These are phyloP conservation scores for Mycena pura DNA, from an alignment of 768 basidiomycete species.

Conservation along the genomic window DNA sequence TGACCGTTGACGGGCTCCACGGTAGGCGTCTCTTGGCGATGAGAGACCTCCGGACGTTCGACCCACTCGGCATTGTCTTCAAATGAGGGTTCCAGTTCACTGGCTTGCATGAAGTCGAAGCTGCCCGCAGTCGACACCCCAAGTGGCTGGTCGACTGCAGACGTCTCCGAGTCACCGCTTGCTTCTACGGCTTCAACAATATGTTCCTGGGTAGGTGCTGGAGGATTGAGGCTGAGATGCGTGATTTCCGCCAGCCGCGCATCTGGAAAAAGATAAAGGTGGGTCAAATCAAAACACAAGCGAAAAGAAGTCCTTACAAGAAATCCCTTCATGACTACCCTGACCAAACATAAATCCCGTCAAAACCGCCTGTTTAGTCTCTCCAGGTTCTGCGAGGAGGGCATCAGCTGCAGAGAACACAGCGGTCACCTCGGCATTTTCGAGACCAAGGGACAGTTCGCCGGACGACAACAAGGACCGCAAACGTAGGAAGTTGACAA, in stretches of 20 bases:
- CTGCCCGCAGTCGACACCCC: slow-evolving; percentile 51
- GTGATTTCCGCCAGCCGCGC: slow-evolving; percentile 65
- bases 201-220: slow-evolving; percentile 42
- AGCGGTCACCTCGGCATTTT: slow-evolving; percentile 59
- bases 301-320: slow-evolving; percentile 60
- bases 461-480: slow-evolving; percentile 56
- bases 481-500: slow-evolving; percentile 67
- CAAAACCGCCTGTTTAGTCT: slow-evolving; percentile 57
- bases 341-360: slow-evolving; percentile 61
- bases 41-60: slow-evolving; percentile 51
- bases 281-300: slow-evolving; percentile 8
- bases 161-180: slow-evolving; percentile 30
- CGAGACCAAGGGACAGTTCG: slow-evolving; percentile 49
- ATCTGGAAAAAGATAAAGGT: slow-evolving; percentile 48
- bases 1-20: slow-evolving; percentile 45
- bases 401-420: slow-evolving; percentile 59
- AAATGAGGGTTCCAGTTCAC: slow-evolving; percentile 70
- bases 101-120: slow-evolving; percentile 84
- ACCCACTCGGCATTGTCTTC: slow-evolving; percentile 65
- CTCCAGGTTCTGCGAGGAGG: slow-evolving; percentile 62
- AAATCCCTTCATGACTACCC: slow-evolving; percentile 66
- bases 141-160: slow-evolving; percentile 50
- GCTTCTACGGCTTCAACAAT: slow-evolving; percentile 36
- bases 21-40: slow-evolving; percentile 28
- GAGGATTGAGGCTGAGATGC: slow-evolving; percentile 58